These are phyloP conservation scores for Aspergillus affinis DNA, from an alignment of 495 filamentous ascomycete species.

Conservation along the genomic window DNA sequence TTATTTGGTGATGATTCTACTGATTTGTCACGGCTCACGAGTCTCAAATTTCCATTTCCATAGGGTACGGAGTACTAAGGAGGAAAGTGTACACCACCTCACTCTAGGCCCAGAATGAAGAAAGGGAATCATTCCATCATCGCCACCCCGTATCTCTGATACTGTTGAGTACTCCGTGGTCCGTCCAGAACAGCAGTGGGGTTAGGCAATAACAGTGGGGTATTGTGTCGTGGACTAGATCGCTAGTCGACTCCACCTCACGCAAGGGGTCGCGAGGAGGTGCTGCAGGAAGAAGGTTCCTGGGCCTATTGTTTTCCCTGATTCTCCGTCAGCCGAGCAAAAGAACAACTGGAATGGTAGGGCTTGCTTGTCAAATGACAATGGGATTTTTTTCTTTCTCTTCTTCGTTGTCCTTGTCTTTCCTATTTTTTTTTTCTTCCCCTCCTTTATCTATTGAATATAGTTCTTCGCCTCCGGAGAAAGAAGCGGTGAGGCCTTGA, in stretches of 20 bases:
- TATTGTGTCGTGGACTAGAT: slow-evolving; percentile 18
- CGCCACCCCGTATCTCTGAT: slow-evolving; percentile 15
- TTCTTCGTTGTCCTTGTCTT: background rate
- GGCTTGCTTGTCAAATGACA: slow-evolving; percentile 23
- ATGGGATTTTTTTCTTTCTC: slow-evolving; percentile 2
- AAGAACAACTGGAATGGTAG: slow-evolving; percentile 20
- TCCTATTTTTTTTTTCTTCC: background rate
- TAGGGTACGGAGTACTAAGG: background rate
- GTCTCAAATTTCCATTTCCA: background rate
- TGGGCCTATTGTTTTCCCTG: slow-evolving; percentile 22
- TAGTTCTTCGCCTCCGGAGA: background rate
- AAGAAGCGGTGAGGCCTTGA: slow-evolving; percentile 25
- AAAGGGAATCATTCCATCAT: background rate
- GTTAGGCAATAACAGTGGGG: slow-evolving; percentile 15
- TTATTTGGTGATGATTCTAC: background rate
- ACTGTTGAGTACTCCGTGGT: slow-evolving; percentile 17
- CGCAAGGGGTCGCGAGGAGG: slow-evolving; percentile 27
- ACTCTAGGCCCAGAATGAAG: background rate
- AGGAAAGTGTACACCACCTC: background rate
- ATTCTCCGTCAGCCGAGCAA: slow-evolving; percentile 18
- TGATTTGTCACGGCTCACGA: background rate
- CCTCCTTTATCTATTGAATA: background rate
- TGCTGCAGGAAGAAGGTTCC: slow-evolving; percentile 25
- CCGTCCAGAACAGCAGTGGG: slow-evolving; percentile 11
- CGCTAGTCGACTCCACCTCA: slow-evolving; percentile 21